phyloP scores from a whole-genome alignment of 345 rosid species.

The Linum trigynum region DNA sequence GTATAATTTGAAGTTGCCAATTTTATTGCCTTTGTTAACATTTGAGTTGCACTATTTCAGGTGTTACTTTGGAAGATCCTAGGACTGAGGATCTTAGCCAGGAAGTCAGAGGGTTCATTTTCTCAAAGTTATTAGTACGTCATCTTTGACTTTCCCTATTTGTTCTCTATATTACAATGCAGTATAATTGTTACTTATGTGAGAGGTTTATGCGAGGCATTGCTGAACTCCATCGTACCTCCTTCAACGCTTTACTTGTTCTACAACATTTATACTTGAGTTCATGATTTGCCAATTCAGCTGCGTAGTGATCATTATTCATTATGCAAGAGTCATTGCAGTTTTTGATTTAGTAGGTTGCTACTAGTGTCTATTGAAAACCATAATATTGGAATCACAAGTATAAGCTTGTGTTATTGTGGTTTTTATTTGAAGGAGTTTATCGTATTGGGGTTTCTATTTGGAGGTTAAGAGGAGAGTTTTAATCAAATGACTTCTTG shows the following conservation, averaged over 20 bases:
- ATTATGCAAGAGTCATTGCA: too few relatives aligned
- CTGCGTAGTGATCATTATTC: too few relatives aligned
- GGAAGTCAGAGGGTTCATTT: constrained; percentile 98
- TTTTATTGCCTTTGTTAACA: neutral
- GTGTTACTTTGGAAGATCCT: constrained; percentile 92
- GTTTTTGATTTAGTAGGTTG: neutral
- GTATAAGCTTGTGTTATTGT: neutral
- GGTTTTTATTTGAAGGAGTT: neutral
- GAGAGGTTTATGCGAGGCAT: neutral
- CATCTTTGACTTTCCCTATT: neutral
- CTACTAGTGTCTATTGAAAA: too few relatives aligned
- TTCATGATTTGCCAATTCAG: too few relatives aligned
- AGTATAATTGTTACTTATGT: neutral
- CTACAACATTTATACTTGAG: too few relatives aligned
- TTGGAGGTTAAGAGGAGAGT: too few relatives aligned
- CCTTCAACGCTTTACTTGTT: too few relatives aligned
- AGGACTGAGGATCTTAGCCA: constrained; percentile 98
- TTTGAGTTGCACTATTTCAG: constrained; percentile 38
- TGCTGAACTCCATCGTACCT: neutral
- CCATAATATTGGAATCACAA: neutral
- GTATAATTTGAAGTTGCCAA: neutral
- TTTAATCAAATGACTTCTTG: too few relatives aligned
- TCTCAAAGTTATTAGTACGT: constrained; percentile 88
- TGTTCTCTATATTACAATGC: neutral
- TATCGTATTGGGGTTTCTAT: neutral